A percentile compares a stretch with the other conserved stretches of the same genome.
These are phyloP conservation scores for Glycyrrhiza uralensis DNA, from an alignment of 306 rosid species.

Conservation along the genomic window DNA sequence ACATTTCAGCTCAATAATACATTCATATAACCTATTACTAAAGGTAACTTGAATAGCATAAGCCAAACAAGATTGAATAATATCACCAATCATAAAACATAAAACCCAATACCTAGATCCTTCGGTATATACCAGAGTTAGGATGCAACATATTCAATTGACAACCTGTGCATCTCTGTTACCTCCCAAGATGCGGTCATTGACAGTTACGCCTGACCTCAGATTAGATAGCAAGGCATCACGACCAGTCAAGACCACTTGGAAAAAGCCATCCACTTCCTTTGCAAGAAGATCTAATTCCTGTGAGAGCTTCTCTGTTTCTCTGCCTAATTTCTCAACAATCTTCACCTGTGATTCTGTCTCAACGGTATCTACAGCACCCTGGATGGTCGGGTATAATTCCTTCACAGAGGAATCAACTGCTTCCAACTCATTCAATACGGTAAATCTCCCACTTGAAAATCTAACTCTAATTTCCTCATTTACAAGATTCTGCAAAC, in stretches of 20 bases:
- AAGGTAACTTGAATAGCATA: conserved; percentile 37
- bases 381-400: conserved; percentile 62
- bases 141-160: conserved; percentile 37
- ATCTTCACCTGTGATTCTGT: conserved; percentile 33
- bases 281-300: conserved; percentile 79
- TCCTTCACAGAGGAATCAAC: conserved; percentile 59
- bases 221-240: conserved; percentile 70
- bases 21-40: conserved; percentile 30
- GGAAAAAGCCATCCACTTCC: conserved; percentile 82
- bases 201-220: conserved; percentile 48
- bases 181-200: conserved; percentile 17
- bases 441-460: conserved; percentile 44
- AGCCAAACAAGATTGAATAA: conserved; percentile 36
- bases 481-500: conserved; percentile 60
- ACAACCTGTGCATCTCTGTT: conserved; percentile 31
- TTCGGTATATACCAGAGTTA: conserved; percentile 13
- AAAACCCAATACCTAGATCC: conserved; percentile 38
- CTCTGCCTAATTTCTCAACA: conserved; percentile 42
- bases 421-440: conserved; percentile 63
- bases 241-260: conserved; percentile 66
- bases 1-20: conserved; percentile 23
- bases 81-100: conserved; percentile 35
- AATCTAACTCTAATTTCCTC: conserved; percentile 48
- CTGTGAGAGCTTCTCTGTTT: conserved; percentile 52
- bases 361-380: conserved; percentile 29